These are phyloP conservation scores for Strigomonas oncopelti DNA, from an alignment of 208 protist species.

Conservation along the genomic window DNA sequence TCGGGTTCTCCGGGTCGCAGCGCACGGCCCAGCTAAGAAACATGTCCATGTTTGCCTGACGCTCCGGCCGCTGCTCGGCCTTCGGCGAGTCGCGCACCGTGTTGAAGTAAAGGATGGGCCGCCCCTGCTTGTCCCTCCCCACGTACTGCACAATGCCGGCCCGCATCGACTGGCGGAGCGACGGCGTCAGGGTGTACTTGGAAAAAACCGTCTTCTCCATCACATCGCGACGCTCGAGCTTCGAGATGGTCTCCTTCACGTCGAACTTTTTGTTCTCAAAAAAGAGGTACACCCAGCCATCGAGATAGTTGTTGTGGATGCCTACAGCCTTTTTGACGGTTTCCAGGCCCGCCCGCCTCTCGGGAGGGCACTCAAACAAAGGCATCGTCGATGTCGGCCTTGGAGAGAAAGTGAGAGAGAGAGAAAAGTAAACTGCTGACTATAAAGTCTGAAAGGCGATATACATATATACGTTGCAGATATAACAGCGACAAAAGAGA, in stretches of 20 bases:
- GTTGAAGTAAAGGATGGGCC: conserved; percentile 59
- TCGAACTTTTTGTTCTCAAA: conserved; percentile 81
- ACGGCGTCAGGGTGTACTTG: conserved; percentile 52
- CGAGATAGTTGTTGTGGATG: conserved; percentile 50
- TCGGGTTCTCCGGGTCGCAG: conserved; percentile 34
- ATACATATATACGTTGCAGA: neutral
- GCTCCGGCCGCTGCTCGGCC: conserved; percentile 43
- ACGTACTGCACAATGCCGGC: conserved; percentile 74
- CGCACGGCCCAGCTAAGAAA: conserved; percentile 66
- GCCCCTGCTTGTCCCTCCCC: conserved; percentile 50
- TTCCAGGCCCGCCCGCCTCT: conserved; percentile 42
- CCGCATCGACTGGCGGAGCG: conserved; percentile 48
- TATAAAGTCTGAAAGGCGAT: too few relatives aligned
- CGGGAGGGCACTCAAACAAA: conserved; percentile 31
- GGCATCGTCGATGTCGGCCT: conserved; percentile 11
- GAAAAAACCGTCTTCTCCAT: conserved; percentile 62
- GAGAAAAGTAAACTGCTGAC: neutral
- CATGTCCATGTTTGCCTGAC: conserved; percentile 70
- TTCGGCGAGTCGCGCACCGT: conserved; percentile 42
- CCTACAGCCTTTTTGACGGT: conserved; percentile 55
- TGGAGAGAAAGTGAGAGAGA: neutral
- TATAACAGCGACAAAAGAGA: neutral
- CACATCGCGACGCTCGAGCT: conserved; percentile 47
- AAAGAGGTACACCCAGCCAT: conserved; percentile 73
- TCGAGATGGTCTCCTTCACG: conserved; percentile 62